phyloP scores from a whole-genome alignment of 1,139 yeast genomes.

The Arxiozyma telluris region DNA sequence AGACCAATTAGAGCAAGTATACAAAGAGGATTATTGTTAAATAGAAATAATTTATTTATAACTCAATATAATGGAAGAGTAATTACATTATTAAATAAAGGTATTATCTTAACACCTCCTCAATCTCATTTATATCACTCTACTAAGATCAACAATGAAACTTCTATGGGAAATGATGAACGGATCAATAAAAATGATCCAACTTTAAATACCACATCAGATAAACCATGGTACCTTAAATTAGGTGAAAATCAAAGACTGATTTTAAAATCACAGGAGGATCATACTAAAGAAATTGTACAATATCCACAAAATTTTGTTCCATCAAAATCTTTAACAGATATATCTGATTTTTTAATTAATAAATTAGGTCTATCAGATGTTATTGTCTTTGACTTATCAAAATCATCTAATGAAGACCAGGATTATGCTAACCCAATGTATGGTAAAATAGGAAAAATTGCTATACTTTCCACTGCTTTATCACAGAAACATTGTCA shows the following conservation, averaged over 20 bases:
- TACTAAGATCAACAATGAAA: not conserved
- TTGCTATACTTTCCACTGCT: constrained; percentile 53
- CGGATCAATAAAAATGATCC: too few relatives aligned
- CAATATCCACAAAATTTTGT: constrained; percentile 40
- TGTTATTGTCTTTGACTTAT: constrained; percentile 51
- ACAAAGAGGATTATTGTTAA: not conserved
- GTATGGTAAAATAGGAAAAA: constrained; percentile 27
- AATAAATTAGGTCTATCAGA: constrained; percentile 59
- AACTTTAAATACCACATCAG: not conserved
- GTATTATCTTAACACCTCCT: not conserved
- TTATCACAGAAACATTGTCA: constrained; percentile 68
- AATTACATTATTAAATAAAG: not conserved
- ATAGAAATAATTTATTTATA: too few relatives aligned
- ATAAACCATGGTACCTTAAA: constrained; percentile 25
- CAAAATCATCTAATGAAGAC: not conserved
- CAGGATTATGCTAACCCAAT: not conserved
- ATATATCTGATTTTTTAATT: constrained; percentile 41
- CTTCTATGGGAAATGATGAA: not conserved
- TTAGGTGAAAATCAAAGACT: constrained; percentile 15
- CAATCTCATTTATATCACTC: not conserved
- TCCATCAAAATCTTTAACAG: constrained; percentile 29
- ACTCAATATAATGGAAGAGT: not conserved
- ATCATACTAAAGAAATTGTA: constrained; percentile 37
- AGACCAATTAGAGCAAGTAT: not conserved
- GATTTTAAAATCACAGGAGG: constrained; percentile 6